Evolutionary conservation across 495 filamentous ascomycete species (phyloP).

Genomic region (Massariosphaeria phaeospora): DNA sequence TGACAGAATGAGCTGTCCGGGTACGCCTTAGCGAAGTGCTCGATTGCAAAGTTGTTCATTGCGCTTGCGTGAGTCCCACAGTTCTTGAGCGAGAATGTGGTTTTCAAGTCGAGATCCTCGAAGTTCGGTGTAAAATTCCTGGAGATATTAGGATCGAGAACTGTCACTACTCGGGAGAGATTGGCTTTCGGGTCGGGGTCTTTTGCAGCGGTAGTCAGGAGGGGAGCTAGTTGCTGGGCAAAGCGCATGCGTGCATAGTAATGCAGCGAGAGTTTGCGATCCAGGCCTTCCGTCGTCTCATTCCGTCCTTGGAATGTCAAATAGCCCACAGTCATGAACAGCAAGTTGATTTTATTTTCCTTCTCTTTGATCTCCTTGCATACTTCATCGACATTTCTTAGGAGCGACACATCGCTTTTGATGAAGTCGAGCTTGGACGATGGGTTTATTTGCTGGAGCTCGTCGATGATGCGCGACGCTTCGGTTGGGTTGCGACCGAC

Average conservation of each 20-base stretch:
- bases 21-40: constrained; percentile 9
- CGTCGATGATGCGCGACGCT: constrained; percentile 34
- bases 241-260: constrained; percentile 64
- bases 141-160: constrained; percentile 26
- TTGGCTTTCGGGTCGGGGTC: constrained; percentile 7
- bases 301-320: constrained; percentile 37
- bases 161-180: constrained; percentile 37
- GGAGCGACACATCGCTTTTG: constrained; percentile 53
- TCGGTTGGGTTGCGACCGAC: constrained; percentile 42
- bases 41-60: constrained; percentile 24
- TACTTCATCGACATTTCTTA: constrained; percentile 56
- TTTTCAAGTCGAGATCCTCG: constrained; percentile 33
- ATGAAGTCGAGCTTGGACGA: constrained; percentile 53
- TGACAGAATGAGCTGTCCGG: constrained; percentile 18
- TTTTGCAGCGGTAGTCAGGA: constrained; percentile 32
- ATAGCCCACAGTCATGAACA: constrained; percentile 54
- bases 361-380: constrained; percentile 53
- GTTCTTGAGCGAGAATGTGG: constrained; percentile 33
- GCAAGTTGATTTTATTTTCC: constrained; percentile 57
- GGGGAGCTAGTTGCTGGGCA: constrained; percentile 40
- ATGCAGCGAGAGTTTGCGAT: constrained; percentile 49
- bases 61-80: constrained; percentile 21
- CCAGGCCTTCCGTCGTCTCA: constrained; percentile 58
- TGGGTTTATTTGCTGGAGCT: constrained; percentile 42
- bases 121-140: constrained; percentile 20